Conservation (phyloP, 2,329 filamentous ascomycete genomes). For the Xylaria polymorpha region DNA sequence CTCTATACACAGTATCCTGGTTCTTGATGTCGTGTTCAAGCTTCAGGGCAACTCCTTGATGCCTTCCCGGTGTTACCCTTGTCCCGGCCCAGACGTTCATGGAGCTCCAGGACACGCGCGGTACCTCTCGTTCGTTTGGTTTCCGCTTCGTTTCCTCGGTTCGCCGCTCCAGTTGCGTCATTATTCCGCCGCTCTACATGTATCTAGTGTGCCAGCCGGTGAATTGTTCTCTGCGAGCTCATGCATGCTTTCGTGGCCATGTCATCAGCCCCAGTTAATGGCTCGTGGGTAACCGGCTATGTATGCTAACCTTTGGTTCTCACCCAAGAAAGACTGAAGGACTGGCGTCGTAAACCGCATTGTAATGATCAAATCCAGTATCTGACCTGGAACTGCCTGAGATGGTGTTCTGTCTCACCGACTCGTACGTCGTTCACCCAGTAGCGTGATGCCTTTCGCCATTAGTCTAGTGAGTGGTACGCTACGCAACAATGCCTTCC, state of each 20-base stretch:
- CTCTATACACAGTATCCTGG: slow-evolving; percentile 35
- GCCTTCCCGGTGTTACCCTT: slow-evolving; percentile 43
- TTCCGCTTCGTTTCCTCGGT: slow-evolving; percentile 44
- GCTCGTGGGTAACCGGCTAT: slow-evolving; percentile 51
- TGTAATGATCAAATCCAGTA: slow-evolving; percentile 27
- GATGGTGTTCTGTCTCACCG: slow-evolving; percentile 42
- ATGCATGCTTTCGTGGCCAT: slow-evolving; percentile 62
- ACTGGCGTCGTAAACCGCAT: slow-evolving; percentile 28
- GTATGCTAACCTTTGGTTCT: slow-evolving; percentile 44
- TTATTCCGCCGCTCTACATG: slow-evolving; percentile 46
- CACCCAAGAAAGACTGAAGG: slow-evolving; percentile 11
- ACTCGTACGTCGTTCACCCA: slow-evolving; percentile 45
- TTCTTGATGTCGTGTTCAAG: slow-evolving; percentile 40
- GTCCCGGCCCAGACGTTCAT: slow-evolving; percentile 41
- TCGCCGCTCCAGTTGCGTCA: slow-evolving; percentile 49
- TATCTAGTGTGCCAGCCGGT: slow-evolving; percentile 49
- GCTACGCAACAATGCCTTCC: slow-evolving; percentile 45
- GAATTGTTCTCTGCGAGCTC: slow-evolving; percentile 53
- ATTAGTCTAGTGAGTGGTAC: slow-evolving; percentile 47
- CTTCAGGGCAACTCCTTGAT: slow-evolving; percentile 42
- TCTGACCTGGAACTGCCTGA: slow-evolving; percentile 34
- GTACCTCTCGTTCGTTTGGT: slow-evolving; percentile 46
- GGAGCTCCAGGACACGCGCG: slow-evolving; percentile 40
- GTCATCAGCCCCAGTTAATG: slow-evolving; percentile 53
- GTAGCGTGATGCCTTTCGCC: slow-evolving; percentile 40